These are phyloP conservation scores for Fusarium chaquense DNA, from an alignment of 2,329 filamentous ascomycete genomes.

Conservation along the genomic window DNA sequence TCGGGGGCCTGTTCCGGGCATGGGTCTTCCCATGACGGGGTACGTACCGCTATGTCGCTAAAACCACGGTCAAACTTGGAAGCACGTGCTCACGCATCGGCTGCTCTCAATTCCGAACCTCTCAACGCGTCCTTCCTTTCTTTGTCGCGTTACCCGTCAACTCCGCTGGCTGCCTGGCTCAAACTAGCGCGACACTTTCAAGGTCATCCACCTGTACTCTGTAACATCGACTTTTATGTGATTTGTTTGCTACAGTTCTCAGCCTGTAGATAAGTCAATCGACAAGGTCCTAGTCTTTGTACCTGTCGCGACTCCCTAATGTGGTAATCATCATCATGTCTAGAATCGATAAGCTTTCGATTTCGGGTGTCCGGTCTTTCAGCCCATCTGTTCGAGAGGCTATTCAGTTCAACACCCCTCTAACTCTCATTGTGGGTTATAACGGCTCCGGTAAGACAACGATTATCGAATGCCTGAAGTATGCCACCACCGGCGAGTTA, in stretches of 20 bases:
- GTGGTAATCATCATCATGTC: slow-evolving; percentile 65
- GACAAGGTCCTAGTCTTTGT: neutral
- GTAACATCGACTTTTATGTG: neutral
- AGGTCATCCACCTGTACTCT: neutral
- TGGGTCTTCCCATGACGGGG: neutral
- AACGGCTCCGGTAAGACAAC: slow-evolving; percentile 99
- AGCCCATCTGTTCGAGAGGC: slow-evolving; percentile 78
- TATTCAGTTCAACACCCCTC: slow-evolving; percentile 88
- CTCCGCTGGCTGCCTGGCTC: slow-evolving; percentile 19
- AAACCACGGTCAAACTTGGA: slow-evolving; percentile 19
- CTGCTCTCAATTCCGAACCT: neutral
- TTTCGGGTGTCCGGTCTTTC: slow-evolving; percentile 87
- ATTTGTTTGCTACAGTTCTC: neutral
- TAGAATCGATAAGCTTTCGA: slow-evolving; percentile 89
- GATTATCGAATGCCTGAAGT: slow-evolving; percentile 98
- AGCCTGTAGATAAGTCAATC: slow-evolving; percentile 3
- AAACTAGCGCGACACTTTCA: slow-evolving; percentile 4
- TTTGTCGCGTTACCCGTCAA: slow-evolving; percentile 31
- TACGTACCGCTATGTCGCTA: neutral
- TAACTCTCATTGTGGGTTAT: slow-evolving; percentile 96
- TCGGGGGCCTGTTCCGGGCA: neutral
- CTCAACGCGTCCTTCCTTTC: slow-evolving; percentile 29
- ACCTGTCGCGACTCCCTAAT: slow-evolving; percentile 3
- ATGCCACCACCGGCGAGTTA: slow-evolving; percentile 93
- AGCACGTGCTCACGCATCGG: slow-evolving; percentile 38